Evolutionary conservation across 1,139 yeast genomes (phyloP), one percentile per base, ranked within the genome.

Genomic region (Meyerozyma smithsonii): DNA sequence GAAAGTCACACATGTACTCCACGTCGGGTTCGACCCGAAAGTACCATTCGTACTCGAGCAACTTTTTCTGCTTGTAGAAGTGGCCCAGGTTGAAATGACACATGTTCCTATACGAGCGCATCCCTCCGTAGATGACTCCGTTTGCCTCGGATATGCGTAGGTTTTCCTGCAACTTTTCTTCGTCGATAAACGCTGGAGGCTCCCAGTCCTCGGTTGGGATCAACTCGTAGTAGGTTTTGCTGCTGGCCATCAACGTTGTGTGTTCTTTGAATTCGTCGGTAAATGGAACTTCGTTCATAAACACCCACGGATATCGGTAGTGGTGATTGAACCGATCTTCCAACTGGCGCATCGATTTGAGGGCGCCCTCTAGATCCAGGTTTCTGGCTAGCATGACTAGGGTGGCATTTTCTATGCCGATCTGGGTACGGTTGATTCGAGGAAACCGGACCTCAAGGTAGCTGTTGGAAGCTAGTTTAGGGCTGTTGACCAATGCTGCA

Each of bases 211-310:
- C 58, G 23, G 43, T 47, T 0, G 77, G 76, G 2, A 72, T 65
- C 35, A 71, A 53, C 43, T 71, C 77, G 47, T 72, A 68, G 46
- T 43, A 71, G 1, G 90, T 79, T 37, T 74, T 60, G 0, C 96
- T 94, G 43, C 90, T 82, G 0, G 90, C 95, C 95, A 90, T 85
- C 21, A 86, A 73, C 1, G 83, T 68, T 0, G 97, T 89, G 48
- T 77, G 57, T 39, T 67, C 73, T 16, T 61, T 69, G 48, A 70
- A 70, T 16, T 63, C 72, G 15, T 58, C 61, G 19, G 50, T 59
- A 45, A 70, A 69, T 3, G 74, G 73, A 8, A 55, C 74, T 35
- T 72, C 77, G 46, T 69, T 67, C 38, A 69, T 48, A 39, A 72
- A 70, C 4, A 72, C 70, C 73, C 77, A 66, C 1, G 75, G 75